Evolutionary conservation across 1,284 basidiomycete genomes (phyloP), one percentile per base, ranked within the genome.

Genomic region (Ceratorhiza oryzae-sativae): DNA sequence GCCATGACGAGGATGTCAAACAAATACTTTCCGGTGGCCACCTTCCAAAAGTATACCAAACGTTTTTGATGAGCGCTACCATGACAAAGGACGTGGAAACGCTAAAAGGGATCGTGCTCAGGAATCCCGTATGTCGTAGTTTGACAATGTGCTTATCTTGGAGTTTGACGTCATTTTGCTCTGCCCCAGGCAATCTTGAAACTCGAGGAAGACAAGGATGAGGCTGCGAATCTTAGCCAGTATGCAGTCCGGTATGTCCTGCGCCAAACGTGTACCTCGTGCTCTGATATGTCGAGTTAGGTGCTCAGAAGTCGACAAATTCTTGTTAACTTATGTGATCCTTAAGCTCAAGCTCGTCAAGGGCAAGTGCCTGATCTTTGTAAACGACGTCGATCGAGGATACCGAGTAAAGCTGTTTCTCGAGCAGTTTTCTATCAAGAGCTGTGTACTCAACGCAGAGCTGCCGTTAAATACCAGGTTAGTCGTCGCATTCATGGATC

Each of bases 61-160:
- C 93, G 8, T 97, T 97, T 80, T 83, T 99, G 59, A 98, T 99
- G 95, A 95, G 93, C 79, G 97, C 97, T 2, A 99, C 97, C 0
- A 92, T 99, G 88, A 96, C 95, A 20, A 92, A 95, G 76, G 97
- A 99, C 77, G 94, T 99, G 3, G 92, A 95, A 77, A 85, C 89
- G 74, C 84, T 99, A 71, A 97, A 97, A 80, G 94, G 94, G 3
- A 84, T 98, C 36, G 86, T 92, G 2, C 82, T 99, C 30, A 86
- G 94, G 51, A 94, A 91, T 81, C 95, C 96, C 3, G 95, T 96
- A 76, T 72, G 90, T 83, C 72, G 53, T 49, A 34, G 6, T 13
- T 58, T 20, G 32, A 12, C 18, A 32, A 12, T 20, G 23, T n/a
- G 6, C 20, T 4, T 49, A 27, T 25, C 15, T 10, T 23, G 34